Base-by-base conservation (phyloP, 306 rosid genomes). In the Cucumis hystrix region DNA sequence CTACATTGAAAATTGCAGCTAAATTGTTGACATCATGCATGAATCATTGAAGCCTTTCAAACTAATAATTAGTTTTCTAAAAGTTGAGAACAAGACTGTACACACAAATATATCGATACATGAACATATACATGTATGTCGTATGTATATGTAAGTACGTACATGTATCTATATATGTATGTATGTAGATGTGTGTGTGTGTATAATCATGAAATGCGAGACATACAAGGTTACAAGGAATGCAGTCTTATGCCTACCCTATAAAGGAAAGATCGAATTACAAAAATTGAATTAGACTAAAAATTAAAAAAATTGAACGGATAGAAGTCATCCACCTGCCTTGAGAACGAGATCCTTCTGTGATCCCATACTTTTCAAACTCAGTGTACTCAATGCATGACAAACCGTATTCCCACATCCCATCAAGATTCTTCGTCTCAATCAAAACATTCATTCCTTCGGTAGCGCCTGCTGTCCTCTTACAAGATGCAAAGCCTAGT, bases 321-420 rank as follows among this genome's bases (percentile, higher is more conserved):
- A 82, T 71, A 75, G 2, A 18, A 71, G 82, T 30, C 64, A 75
- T 60, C 77, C 86, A 94, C 99, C 97, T 78, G 66, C 52, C 80
- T 69, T 81, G 79, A 78, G 87, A 76, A 78, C 47, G 88, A 81
- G 83, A 81, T 82, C 85, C 86, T 16, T 85, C 84, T 39, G 86
- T 78, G 73, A 95, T 89, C 79, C 96, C 97, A 80, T 84, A 91
- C 83, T 87, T 95, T 41, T 88, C 92, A 84, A 95, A 95, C 83
- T 95, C 99, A 1, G 99, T 92, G 88, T 95, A 95, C 72, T 95
- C 98, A 52, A 95, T 79, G 89, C 98, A 95, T 25, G 99, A 89
- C 77, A 95, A 80, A 33, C 97, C 98, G 78, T 95, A 95, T 47
- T 88, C 87, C 96, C 97, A 92, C 80, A 84, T 87, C 74, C 98